Evolutionary conservation across 208 protist genomes (phyloP), one percentile per base, ranked within the genome.

Genomic region (Angomonas ambiguus): DNA sequence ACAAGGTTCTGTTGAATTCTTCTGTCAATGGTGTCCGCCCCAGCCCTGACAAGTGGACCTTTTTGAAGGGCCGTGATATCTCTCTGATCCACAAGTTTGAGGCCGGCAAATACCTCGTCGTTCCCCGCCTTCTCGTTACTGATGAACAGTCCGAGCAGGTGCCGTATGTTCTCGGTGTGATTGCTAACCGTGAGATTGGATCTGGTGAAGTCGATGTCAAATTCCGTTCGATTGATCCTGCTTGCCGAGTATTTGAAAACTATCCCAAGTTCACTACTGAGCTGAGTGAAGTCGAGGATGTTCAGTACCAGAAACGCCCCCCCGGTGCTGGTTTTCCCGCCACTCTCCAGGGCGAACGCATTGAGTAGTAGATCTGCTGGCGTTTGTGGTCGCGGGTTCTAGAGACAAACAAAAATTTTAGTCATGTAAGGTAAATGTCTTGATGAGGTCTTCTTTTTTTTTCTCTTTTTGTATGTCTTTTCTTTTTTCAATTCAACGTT

Each of bases 201-300:
- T 8, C 38, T n/a, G 38, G 38, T 16, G 38, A 45, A 16, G 16
- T 45, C 16, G 38, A 45, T 45, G 16, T 45, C 38, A 45, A 45
- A 45, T 45, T 45, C 38, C 8, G 38, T 16, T 45, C 38, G 11
- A 45, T 45, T 16, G 38, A 45, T n/a, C 11, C 38, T 45, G 8
- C 38, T 45, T 45, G 85, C 71, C 82, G 77, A 59, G 80, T 90
- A 28, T 87, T 91, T 33, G 77, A 83, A 63, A 91, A 94, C 77
- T 91, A 87, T 74, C 84, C 85, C 33, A 91, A 83, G 74, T 94
- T 92, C 72, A 71, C 83, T 30, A 72, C 80, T 2, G 83, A 85
- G 27, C 49, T 72, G 25, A 38, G 48, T 18, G 51, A 74, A 55
- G 78, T 77, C 25, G 76, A 79, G 11, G 72, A 71, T 27, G 74